Conservation (phyloP, 2,329 filamentous ascomycete genomes). For the Ophiostoma sp. region DNA sequence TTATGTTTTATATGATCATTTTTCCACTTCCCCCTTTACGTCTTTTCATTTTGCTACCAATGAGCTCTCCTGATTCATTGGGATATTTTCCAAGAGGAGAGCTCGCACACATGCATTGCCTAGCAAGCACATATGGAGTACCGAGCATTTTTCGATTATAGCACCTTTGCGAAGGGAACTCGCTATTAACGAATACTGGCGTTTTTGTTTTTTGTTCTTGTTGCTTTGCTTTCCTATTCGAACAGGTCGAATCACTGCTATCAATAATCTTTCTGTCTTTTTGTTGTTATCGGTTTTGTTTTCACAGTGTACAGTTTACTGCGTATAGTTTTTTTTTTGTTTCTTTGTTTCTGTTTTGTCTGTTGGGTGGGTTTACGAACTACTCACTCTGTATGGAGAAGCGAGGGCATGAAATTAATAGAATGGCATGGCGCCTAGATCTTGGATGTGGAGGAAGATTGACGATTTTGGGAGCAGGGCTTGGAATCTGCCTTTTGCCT, state of each 20-base stretch:
- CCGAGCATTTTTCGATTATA: conserved; percentile 22
- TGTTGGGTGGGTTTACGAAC: neutral
- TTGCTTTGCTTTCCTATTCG: neutral
- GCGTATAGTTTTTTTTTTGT: neutral
- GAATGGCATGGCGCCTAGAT: neutral
- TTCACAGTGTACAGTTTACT: neutral
- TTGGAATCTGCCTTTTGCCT: neutral
- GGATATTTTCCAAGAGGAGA: neutral
- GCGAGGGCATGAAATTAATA: neutral
- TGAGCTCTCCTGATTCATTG: conserved; percentile 4
- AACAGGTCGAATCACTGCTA: neutral
- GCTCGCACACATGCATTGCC: conserved; percentile 15
- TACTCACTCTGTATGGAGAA: neutral
- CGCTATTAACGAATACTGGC: conserved; percentile 12
- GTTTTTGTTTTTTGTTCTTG: neutral
- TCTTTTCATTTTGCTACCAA: neutral
- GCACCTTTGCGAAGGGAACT: conserved; percentile 19
- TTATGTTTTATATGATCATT: conserved; percentile 2
- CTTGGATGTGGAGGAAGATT: neutral
- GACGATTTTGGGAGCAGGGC: conserved; percentile 9
- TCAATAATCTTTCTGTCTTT: neutral
- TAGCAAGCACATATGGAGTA: conserved; percentile 23
- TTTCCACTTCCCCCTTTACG: neutral
- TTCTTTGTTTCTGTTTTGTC: neutral
- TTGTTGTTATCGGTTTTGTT: neutral